phyloP scores from a whole-genome alignment of 495 filamentous ascomycete species.

The Sphaerosporella brunnea region DNA sequence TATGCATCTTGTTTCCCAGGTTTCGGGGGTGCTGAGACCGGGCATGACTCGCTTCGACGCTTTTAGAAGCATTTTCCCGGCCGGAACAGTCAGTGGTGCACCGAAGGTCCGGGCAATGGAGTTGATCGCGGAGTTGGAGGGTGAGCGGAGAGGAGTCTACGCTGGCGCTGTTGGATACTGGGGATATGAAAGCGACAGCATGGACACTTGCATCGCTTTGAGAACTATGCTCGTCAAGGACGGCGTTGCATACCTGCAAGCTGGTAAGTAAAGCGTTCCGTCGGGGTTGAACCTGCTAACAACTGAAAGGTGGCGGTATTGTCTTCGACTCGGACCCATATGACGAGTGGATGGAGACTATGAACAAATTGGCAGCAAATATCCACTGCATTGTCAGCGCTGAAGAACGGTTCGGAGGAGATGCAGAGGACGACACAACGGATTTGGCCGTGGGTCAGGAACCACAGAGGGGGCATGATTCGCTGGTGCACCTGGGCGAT shows the following conservation, averaged over 20 bases:
- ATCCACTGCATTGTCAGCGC: conserved; percentile 71
- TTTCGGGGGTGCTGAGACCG: conserved; percentile 64
- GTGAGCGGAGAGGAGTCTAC: conserved; percentile 86
- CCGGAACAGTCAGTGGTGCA: conserved; percentile 82
- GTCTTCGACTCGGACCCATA: conserved; percentile 89
- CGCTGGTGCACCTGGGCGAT: conserved; percentile 30
- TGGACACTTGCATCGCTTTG: conserved; percentile 98
- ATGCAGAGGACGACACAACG: conserved; percentile 29
- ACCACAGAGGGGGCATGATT: conserved; percentile 31
- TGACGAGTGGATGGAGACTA: conserved; percentile 91
- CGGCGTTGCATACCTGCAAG: conserved; percentile 78
- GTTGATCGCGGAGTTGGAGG: conserved; percentile 83
- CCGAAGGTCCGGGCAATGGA: conserved; percentile 96
- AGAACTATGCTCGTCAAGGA: conserved; percentile 92
- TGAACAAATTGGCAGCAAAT: conserved; percentile 87
- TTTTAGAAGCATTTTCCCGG: conserved; percentile 88
- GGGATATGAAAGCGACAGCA: conserved; percentile 65
- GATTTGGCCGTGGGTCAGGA: conserved; percentile 31
- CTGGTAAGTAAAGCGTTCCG: conserved; percentile 32
- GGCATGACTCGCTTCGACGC: conserved; percentile 88
- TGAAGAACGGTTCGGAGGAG: conserved; percentile 52
- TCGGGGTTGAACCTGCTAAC: neutral
- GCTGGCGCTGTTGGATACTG: conserved; percentile 95
- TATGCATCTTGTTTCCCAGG: conserved; percentile 89
- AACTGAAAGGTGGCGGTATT: conserved; percentile 62